These are phyloP conservation scores for Mycena venus DNA, from an alignment of 768 basidiomycete species.

Conservation along the genomic window DNA sequence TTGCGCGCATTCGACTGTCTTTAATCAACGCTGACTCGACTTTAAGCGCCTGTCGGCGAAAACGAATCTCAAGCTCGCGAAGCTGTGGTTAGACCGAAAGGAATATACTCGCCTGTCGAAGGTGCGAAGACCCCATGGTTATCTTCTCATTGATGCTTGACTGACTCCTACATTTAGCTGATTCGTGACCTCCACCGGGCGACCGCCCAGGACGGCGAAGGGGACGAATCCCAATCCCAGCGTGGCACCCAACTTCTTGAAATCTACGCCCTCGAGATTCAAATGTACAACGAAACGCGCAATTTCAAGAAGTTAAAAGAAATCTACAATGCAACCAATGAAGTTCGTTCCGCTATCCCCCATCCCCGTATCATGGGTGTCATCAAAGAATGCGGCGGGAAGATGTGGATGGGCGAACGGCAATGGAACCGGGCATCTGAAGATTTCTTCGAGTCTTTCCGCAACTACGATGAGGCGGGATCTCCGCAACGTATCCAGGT, in stretches of 20 bases:
- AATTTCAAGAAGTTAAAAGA: constrained; percentile 99
- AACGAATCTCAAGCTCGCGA: constrained; percentile 96
- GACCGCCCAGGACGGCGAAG: constrained; percentile 71
- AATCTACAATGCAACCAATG: constrained; percentile 95
- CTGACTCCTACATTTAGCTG: constrained; percentile 59
- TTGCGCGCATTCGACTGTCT: constrained; percentile 33
- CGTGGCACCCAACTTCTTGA: constrained; percentile 95
- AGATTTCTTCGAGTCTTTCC: constrained; percentile 99
- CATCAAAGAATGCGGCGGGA: constrained; percentile 98
- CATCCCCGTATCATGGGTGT: constrained; percentile 99
- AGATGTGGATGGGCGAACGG: constrained; percentile 99
- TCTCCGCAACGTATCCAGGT: constrained; percentile 98
- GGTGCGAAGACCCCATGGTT: constrained; percentile 55
- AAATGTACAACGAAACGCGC: constrained; percentile 98
- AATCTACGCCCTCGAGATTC: constrained; percentile 98
- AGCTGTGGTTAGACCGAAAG: constrained; percentile 95
- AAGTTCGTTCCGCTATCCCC: constrained; percentile 95
- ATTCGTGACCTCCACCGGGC: constrained; percentile 82
- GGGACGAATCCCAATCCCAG: constrained; percentile 85
- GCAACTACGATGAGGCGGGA: constrained; percentile 98
- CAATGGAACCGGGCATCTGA: constrained; percentile 98
- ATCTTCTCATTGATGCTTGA: neutral
- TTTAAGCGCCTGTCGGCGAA: constrained; percentile 90
- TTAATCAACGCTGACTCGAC: constrained; percentile 1
- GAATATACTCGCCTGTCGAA: constrained; percentile 89